Conservation (phyloP, 2,329 filamentous ascomycete genomes). For the Ceratocystis destructans region DNA sequence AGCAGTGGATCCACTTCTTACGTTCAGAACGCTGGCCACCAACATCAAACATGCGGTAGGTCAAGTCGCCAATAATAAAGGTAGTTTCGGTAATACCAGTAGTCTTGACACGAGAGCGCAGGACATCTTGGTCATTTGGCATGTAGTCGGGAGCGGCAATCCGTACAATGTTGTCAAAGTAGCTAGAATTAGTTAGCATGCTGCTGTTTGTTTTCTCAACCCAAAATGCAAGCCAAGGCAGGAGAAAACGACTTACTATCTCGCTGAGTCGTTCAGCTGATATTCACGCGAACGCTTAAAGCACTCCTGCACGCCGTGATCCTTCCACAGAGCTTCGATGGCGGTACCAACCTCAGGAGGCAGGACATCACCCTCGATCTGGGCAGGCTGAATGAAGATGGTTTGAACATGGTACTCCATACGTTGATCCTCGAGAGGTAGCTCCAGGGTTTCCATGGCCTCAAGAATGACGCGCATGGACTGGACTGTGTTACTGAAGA, state of each 20-base stretch:
- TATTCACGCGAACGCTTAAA: conserved; percentile 94
- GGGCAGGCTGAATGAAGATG: conserved; percentile 95
- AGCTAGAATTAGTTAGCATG: conserved; percentile 43
- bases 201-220: not conserved
- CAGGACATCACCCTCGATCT: conserved; percentile 88
- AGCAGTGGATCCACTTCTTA: conserved; percentile 99
- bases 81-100: conserved; percentile 95
- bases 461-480: conserved; percentile 57
- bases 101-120: conserved; percentile 92
- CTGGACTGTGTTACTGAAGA: conserved; percentile 57
- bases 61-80: conserved; percentile 87
- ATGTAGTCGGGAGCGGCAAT: conserved; percentile 87
- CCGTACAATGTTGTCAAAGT: conserved; percentile 88
- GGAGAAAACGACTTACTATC: conserved; percentile 63
- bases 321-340: conserved; percentile 86
- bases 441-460: conserved; percentile 54
- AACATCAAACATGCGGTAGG: conserved; percentile 95
- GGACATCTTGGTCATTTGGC: conserved; percentile 87
- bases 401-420: conserved; percentile 97
- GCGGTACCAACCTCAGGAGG: conserved; percentile 89
- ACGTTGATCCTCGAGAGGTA: conserved; percentile 79
- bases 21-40: conserved; percentile 90
- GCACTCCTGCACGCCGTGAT: conserved; percentile 82
- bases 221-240: not conserved
- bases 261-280: conserved; percentile 88